A percentile compares a stretch with the other conserved stretches of the same genome.
These are phyloP conservation scores for Atkinsonella texensis DNA, from an alignment of 2,329 filamentous ascomycete genomes.

Conservation along the genomic window DNA sequence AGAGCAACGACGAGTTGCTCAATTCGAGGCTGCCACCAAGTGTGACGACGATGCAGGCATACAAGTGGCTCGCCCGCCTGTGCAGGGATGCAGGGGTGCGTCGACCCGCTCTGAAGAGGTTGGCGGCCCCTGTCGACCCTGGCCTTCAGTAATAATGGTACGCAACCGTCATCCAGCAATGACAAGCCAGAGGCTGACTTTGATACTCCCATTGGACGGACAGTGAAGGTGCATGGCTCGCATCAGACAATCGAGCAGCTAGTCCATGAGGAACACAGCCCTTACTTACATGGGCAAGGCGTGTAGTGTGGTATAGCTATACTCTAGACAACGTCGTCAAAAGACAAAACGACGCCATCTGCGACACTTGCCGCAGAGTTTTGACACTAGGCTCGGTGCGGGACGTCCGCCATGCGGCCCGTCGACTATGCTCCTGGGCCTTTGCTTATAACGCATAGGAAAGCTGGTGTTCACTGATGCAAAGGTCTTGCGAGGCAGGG, in stretches of 20 bases:
- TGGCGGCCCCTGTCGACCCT: constrained; percentile 26
- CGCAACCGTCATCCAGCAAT: constrained; percentile 19
- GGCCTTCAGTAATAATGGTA: constrained; percentile 32
- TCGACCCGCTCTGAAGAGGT: constrained; percentile 8
- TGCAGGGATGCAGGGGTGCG: constrained; percentile 4
- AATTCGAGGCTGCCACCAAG: background rate
- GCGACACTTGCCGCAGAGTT: background rate
- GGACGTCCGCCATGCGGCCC: background rate
- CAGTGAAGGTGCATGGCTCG: constrained; percentile 2
- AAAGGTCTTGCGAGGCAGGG: constrained; percentile 28
- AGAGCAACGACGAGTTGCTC: background rate
- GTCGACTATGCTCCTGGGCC: background rate
- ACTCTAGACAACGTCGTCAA: background rate
- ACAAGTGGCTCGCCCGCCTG: background rate
- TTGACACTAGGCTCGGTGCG: background rate
- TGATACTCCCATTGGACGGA: constrained; percentile 29
- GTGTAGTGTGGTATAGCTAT: background rate
- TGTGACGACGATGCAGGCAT: background rate
- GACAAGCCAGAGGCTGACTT: constrained; percentile 26
- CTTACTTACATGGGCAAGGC: background rate
- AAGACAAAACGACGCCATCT: background rate
- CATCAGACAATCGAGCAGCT: background rate
- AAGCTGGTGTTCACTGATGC: constrained; percentile 31
- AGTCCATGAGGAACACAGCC: background rate
- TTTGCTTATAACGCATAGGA: background rate